Conservation (phyloP, 768 basidiomycete genomes). For the Panaeolus cyanescens region DNA sequence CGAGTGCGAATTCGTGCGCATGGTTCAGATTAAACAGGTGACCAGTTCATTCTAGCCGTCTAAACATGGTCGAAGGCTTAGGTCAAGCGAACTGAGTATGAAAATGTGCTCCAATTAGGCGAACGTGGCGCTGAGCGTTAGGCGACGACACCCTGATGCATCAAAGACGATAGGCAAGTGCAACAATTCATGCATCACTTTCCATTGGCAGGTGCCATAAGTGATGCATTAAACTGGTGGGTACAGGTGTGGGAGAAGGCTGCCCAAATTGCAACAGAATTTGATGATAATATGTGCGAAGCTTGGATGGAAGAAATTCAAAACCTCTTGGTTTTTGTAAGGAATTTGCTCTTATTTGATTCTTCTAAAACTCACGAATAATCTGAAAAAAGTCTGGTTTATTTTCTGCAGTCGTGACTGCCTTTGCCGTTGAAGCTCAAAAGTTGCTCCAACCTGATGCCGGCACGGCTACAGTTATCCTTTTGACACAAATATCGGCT, state of each 20-base stretch:
- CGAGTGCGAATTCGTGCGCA: too few relatives aligned
- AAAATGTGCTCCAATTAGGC: too few relatives aligned
- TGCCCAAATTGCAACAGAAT: neutral
- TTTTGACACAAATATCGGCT: slow-evolving; percentile 16
- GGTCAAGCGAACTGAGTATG: too few relatives aligned
- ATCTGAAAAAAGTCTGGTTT: slow-evolving; percentile 21
- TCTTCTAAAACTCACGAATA: neutral
- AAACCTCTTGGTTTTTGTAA: slow-evolving; percentile 21
- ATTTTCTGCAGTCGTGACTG: slow-evolving; percentile 26
- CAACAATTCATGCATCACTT: too few relatives aligned
- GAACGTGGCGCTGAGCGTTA: too few relatives aligned
- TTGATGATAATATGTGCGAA: slow-evolving; percentile 1
- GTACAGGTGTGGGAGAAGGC: slow-evolving; percentile 3
- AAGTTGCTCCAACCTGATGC: slow-evolving; percentile 21
- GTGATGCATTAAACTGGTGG: too few relatives aligned
- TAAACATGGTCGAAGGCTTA: too few relatives aligned
- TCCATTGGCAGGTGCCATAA: too few relatives aligned
- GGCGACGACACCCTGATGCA: too few relatives aligned
- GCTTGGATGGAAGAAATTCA: slow-evolving; percentile 18
- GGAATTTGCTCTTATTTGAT: slow-evolving; percentile 1
- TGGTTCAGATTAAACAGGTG: too few relatives aligned
- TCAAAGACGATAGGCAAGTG: too few relatives aligned
- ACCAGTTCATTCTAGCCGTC: too few relatives aligned
- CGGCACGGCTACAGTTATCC: slow-evolving; percentile 6
- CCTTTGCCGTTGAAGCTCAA: slow-evolving; percentile 25